Base-by-base conservation (phyloP, 371 early-diverging fungal species). In the Mortierella sp. region DNA sequence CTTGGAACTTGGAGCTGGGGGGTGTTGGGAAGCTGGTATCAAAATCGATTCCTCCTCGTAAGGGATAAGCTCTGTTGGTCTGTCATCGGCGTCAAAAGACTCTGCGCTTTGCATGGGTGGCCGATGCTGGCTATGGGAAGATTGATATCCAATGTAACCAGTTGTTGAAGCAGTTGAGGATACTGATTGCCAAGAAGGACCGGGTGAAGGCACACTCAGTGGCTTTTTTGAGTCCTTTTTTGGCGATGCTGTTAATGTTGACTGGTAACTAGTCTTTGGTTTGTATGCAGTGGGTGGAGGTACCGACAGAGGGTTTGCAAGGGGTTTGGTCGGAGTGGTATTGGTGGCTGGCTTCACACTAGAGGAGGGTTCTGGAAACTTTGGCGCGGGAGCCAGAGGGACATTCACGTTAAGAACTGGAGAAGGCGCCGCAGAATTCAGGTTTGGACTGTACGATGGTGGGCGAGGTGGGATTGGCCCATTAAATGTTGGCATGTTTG, bases 41-140 rank as follows among this genome's bases (percentile, higher is more conserved):
- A 5, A 39, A 43, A 37, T 51, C 26, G 37, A 52, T 0, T 75
- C 80, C 1, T 80, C 80, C 2, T 76, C 77, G 0, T 67, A 22
- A n/a, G 83, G 83, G 16, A 81, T 72, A 6, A 81, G 70, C 61
- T 81, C 83, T 16, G 83, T 81, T 5, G 83, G 83, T 55, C 83
- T 81, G 61, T 81, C 83, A 40, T 81, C 83, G 20, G 83, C 76
- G 26, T 81, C 83, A 63, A 63, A 73, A 2, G 83, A 81, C 43
- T 75, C 83, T 24, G 66, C 22, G n/a, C 43, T 35, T 6, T 67
- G 70, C 14, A 70, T 26, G 5, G 66, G 64, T 22, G 80, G 80
- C 47, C 80, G 75, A 18, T 54, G 60, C 20, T 75, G 75, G 14
- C 68, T 67, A 20, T 68, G 58, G 4, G 72, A 60, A 5, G 60